Evolutionary conservation across 2,329 filamentous ascomycete genomes (phyloP), one percentile per base, ranked within the genome.

Genomic region (Ophiostoma piceae): DNA sequence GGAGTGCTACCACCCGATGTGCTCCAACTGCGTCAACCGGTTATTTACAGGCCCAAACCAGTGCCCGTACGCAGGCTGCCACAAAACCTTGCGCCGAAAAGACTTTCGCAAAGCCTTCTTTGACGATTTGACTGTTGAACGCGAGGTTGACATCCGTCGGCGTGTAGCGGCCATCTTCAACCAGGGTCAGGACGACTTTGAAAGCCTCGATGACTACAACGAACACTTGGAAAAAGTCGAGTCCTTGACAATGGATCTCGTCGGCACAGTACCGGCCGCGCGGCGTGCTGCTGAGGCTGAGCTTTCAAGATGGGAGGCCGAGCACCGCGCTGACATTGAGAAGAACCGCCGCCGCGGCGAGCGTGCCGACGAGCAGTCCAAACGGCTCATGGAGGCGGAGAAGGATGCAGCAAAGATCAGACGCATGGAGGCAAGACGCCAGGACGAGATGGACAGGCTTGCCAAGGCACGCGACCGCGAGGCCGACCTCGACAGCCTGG

Each of bases 1-100:
- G 9, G 93, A 96, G 84, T 99, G 95, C 86, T 99, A 99, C 84
- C 95, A 99, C 84, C 92, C 92, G 75, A 98, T 99, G 92, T 99
- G 95, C 84, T 90, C 92, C 79, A 94, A 92, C 70, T 99, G 95
- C 82, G 94, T 98, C 60, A 91, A 94, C 79, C 91, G 94, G 70
- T 92, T 98, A 75, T 99, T 98, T 84, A 91, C 90, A 47, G 95
- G 95, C 0, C 95, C 95, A 0, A 92, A 93, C 70, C 91, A 93
- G 72, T 99, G 96, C 77, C 95, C 95, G 0, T 92, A 97, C 71
- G 92, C 92, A 0, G 91, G 90, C 57, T 99, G 95, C 81, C 87
- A 88, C 77, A 90, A 91, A 78, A 98, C 93, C 0, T 84, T 99
- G 6, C 90, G 95, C 1, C 92, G 94, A 76, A 87, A 89, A 71